These are phyloP conservation scores for Globisporangium radiosum DNA, from an alignment of 352 stramenopile genomes.

Conservation along the genomic window DNA sequence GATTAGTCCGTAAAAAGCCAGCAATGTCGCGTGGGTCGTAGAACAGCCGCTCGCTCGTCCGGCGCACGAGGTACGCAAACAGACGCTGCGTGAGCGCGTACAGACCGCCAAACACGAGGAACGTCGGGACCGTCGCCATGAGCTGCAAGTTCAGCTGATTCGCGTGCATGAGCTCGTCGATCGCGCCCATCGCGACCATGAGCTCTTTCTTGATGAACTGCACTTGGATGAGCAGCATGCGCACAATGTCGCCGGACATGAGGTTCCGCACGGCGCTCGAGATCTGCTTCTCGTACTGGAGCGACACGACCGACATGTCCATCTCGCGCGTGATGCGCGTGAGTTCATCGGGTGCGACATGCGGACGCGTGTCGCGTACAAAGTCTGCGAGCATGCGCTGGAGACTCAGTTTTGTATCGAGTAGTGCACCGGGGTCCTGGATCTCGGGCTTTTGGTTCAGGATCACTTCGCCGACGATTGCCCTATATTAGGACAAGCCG, in stretches of 20 bases:
- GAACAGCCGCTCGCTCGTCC: constrained; percentile 70
- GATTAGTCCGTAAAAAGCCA: constrained; percentile 67
- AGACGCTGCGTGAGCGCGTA: constrained; percentile 54
- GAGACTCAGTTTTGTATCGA: constrained; percentile 77
- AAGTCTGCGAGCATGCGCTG: constrained; percentile 80
- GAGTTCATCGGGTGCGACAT: constrained; percentile 28
- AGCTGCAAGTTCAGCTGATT: constrained; percentile 86
- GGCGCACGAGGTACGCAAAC: constrained; percentile 70
- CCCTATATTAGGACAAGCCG: constrained; percentile 17
- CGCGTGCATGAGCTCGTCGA: constrained; percentile 84
- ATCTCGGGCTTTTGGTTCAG: constrained; percentile 82
- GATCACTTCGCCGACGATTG: constrained; percentile 74
- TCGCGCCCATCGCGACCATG: constrained; percentile 83
- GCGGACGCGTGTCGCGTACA: constrained; percentile 66
- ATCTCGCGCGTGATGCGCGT: constrained; percentile 50
- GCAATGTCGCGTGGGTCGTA: constrained; percentile 74
- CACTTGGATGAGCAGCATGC: constrained; percentile 84
- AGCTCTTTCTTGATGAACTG: constrained; percentile 89
- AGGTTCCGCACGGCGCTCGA: constrained; percentile 62
- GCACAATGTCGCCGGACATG: constrained; percentile 81
- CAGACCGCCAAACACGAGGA: constrained; percentile 65
- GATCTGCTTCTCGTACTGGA: constrained; percentile 68
- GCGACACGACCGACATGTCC: constrained; percentile 72
- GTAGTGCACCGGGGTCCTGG: constrained; percentile 64
- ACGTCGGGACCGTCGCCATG: constrained; percentile 78